Percentiles rank a stretch among this genome's conserved stretches.
Conservation (phyloP, 1,139 yeast genomes). For the Chernovozyma sophiae-reginae region DNA sequence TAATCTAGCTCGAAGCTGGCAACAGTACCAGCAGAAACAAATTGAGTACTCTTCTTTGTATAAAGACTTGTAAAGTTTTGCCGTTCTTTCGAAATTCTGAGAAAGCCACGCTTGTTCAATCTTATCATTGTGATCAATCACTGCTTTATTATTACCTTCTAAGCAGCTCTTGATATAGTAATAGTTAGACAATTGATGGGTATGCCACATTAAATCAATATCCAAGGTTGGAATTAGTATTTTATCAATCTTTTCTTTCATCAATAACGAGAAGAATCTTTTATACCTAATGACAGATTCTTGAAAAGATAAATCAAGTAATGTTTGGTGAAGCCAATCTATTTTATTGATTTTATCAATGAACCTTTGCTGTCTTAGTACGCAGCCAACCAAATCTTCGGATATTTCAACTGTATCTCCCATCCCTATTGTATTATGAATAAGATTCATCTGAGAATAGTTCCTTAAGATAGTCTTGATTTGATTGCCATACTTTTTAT, state of each 20-base stretch:
- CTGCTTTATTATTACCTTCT: conserved; percentile 6
- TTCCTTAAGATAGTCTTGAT: neutral
- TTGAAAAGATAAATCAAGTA: conserved; percentile 15
- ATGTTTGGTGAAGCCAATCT: conserved; percentile 26
- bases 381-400: conserved; percentile 31
- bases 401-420: conserved; percentile 13
- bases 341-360: conserved; percentile 25
- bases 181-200: conserved; percentile 28
- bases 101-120: conserved; percentile 11
- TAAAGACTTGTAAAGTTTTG: conserved; percentile 8
- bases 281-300: conserved; percentile 22
- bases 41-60: conserved; percentile 11
- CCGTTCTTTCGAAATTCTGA: conserved; percentile 12
- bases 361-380: conserved; percentile 28
- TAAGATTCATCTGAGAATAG: conserved; percentile 19
- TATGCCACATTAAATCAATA: conserved; percentile 38
- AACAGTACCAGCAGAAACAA: conserved; percentile 16
- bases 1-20: conserved; percentile 2
- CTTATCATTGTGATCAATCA: conserved; percentile 15
- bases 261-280: conserved; percentile 20
- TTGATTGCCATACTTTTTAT: too few relatives aligned
- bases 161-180: conserved; percentile 21
- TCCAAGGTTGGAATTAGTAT: conserved; percentile 35
- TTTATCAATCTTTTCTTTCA: too few relatives aligned
- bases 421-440: conserved; percentile 18